phyloP scores from a whole-genome alignment of 768 basidiomycete species.

The Tremella yokohamensis region DNA sequence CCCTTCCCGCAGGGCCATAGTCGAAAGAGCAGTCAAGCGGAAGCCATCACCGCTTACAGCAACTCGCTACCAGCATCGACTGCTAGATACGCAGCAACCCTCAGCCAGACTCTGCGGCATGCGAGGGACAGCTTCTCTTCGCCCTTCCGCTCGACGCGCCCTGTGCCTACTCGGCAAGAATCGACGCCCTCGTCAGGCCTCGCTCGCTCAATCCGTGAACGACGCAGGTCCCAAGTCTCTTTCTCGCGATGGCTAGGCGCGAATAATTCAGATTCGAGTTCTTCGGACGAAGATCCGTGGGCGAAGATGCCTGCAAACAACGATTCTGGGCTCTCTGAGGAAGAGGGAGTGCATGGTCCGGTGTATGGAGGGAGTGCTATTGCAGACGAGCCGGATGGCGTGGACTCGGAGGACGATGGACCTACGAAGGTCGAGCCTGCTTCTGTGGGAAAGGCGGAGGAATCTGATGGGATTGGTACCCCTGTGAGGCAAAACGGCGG shows the following conservation, averaged over 20 bases:
- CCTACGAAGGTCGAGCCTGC: too few relatives aligned
- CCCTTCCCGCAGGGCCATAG: background rate
- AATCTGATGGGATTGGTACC: too few relatives aligned
- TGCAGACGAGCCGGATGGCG: constrained; percentile 4
- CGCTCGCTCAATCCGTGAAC: background rate
- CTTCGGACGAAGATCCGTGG: background rate
- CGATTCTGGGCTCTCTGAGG: constrained; percentile 1
- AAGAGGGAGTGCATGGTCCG: background rate
- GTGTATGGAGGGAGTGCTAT: constrained; percentile 1
- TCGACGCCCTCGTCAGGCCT: background rate
- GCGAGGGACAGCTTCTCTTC: background rate
- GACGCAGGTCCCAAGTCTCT: background rate
- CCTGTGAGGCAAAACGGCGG: too few relatives aligned
- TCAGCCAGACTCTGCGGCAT: background rate
- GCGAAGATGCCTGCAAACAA: background rate
- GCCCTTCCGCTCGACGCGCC: background rate
- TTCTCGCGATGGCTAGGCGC: background rate
- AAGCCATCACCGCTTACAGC: background rate
- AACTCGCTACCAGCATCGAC: background rate
- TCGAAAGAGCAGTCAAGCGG: background rate
- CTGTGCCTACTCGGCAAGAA: background rate
- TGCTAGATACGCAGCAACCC: background rate
- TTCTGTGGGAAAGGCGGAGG: too few relatives aligned
- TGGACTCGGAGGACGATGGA: constrained; percentile 2
- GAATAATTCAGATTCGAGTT: background rate